phyloP scores from a whole-genome alignment of 345 rosid species.

The Brassica cretica region DNA sequence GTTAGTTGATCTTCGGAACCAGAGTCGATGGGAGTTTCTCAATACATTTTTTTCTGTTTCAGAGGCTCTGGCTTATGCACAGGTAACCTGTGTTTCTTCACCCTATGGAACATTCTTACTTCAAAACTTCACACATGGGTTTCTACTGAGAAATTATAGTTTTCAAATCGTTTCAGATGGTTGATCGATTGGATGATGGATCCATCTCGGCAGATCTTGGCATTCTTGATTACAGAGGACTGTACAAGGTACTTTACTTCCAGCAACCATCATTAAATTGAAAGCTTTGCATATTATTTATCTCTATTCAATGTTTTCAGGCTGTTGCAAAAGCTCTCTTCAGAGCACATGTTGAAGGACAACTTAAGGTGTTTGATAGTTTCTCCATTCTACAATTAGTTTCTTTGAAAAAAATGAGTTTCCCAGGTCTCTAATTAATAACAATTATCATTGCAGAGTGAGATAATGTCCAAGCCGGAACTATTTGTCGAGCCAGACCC shows the following conservation, averaged over 20 bases:
- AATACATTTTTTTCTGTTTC: conserved; percentile 94
- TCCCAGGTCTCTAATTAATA: conserved; percentile 18
- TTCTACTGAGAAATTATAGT: conserved; percentile 12
- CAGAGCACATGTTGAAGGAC: conserved; percentile 97
- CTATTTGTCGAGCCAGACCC: conserved; percentile 96
- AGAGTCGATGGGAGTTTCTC: conserved; percentile 88
- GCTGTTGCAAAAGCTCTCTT: conserved; percentile 96
- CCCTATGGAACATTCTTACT: not conserved
- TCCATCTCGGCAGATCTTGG: conserved; percentile 69
- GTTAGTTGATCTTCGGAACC: conserved; percentile 87
- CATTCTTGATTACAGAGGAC: conserved; percentile 79
- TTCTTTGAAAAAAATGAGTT: not conserved
- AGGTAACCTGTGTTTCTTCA: conserved; percentile 48
- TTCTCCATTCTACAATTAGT: not conserved
- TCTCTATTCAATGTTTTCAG: conserved; percentile 47
- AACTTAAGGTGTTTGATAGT: conserved; percentile 65
- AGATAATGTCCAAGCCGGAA: conserved; percentile 96
- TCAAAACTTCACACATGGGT: not conserved
- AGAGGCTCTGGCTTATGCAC: conserved; percentile 93
- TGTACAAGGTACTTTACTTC: conserved; percentile 68
- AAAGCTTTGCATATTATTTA: conserved; percentile 20
- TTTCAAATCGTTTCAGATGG: conserved; percentile 62
- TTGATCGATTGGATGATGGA: conserved; percentile 89
- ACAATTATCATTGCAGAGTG: conserved; percentile 56
- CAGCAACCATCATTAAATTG: conserved; percentile 9